Base-by-base conservation (phyloP, 2,329 filamentous ascomycete species). In the Fusarium irregulare region DNA sequence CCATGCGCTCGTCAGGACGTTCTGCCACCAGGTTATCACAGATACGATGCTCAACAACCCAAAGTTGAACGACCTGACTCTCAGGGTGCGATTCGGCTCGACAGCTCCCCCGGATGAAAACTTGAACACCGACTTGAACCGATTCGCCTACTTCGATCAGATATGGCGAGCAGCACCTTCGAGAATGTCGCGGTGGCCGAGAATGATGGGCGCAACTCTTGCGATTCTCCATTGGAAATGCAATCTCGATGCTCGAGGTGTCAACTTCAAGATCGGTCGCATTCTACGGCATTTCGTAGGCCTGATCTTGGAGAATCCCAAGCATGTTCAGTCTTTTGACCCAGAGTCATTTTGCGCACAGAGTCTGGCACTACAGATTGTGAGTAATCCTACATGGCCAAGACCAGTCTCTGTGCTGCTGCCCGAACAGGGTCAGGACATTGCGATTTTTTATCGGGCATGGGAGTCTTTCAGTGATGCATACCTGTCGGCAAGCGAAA, bases 141-240 rank as follows among this genome's bases (percentile, higher is more conserved):
- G 74, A 1, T 62, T 69, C 6, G 72, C 55, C 23, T 76, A 75
- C 49, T 34, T 75, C 6, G 61, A 77, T 34, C 70, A 76, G 23
- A 9, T 76, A 3, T 41, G 28, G 11, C 14, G n/a, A 4, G 74
- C 71, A 32, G 37, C 42, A 3, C 25, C 27, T 10, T 4, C 14
- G 1, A 6, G n/a, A 2, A 7, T 74, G 7, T 5, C 34, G 10
- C 8, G 18, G 7, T 70, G 70, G 59, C 56, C 57, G 0, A 34
- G 20, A 4, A 57, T 50, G 6, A 76, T 77, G 76, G 76, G 69
- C 3, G 30, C 50, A 2, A 37, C 66, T 4, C 60, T 77, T 7
- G 76, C 74, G 1, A 65, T 76, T 7, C 42, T 77, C 1, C 76
- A 77, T 55, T 77, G 72, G 70, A 45, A 11, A 1, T 76, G 72